Evolutionary conservation across 2,329 filamentous ascomycete species (phyloP), one percentile per base, ranked within the genome.

Genomic region (Microcyclosporella mali): DNA sequence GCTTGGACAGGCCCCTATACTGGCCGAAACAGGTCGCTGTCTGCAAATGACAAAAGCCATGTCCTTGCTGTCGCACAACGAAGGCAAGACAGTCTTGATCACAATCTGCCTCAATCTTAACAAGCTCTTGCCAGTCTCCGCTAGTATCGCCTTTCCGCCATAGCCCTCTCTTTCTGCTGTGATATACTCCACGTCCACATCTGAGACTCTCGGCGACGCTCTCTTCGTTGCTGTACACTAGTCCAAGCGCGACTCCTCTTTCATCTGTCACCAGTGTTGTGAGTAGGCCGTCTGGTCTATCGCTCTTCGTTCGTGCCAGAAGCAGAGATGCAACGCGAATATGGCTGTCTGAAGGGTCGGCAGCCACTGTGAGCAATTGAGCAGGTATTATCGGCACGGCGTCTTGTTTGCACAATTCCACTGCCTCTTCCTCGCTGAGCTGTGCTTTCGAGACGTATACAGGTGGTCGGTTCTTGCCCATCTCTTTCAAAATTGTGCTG

Each of bases 111-210:
- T 84, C 84, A 52, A 98, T 77, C 44, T 81, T 81, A 16, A 97
- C 73, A 38, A 98, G 74, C 64, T 95, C 82, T 66, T 98, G 92
- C 10, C 86, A 87, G 63, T 97, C 89, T 11, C 92, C 92, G 41
- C 90, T 97, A 7, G 85, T 92, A 40, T 89, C 86, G 4, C 92
- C 92, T 71, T 98, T 98, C 67, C 94, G 84, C 92, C 92, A 98
- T 19, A 98, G 69, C 0, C 92, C 92, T 33, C 92, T 79, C 72
- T 95, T 97, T 40, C 92, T 78, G 70, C 90, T 97, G 68, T 95
- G 88, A 65, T 98, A 98, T 29, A 97, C 90, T 25, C 92, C 89
- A 10, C 77, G 74, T 15, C 82, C 82, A 6, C 88, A 94, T 58
- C 79, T 79, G 47, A 98, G 64, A 29, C 90, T 90, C 69, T 94